Conservation (phyloP, 148 eudicot genomes). For the Diospyros lotus region DNA sequence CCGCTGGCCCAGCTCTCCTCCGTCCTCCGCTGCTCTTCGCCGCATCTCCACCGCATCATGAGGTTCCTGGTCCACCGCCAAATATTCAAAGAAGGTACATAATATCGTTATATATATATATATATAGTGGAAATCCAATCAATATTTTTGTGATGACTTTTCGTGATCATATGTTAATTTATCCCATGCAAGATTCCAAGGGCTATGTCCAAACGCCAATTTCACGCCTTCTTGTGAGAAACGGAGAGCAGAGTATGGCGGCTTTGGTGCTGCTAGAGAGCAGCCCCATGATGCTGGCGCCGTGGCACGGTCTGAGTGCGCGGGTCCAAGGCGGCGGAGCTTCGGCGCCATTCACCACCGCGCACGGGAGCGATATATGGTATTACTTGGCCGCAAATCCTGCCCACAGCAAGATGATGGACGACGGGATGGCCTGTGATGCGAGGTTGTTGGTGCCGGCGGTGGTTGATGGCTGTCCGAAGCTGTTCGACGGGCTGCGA, state of each 20-base stretch:
- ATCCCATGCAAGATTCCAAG: slow-evolving; percentile 5
- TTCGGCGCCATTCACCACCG: slow-evolving; percentile 32
- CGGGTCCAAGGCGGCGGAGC: slow-evolving; percentile 15
- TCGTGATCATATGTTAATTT: too few relatives aligned
- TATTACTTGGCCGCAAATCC: slow-evolving; percentile 29
- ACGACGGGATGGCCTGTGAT: slow-evolving; percentile 63
- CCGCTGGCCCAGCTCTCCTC: slow-evolving; percentile 43
- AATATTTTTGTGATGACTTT: too few relatives aligned
- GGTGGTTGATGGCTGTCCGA: slow-evolving; percentile 34
- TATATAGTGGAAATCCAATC: too few relatives aligned
- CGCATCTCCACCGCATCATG: slow-evolving; percentile 48
- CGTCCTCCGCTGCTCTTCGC: slow-evolving; percentile 33
- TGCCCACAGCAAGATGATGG: slow-evolving; percentile 40
- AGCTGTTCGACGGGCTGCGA: slow-evolving; percentile 36
- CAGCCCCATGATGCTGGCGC: slow-evolving; percentile 43
- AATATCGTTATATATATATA: too few relatives aligned
- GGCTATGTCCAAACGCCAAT: slow-evolving; percentile 46
- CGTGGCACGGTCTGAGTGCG: slow-evolving; percentile 48
- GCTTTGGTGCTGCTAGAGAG: slow-evolving; percentile 36
- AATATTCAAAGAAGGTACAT: slow-evolving; percentile 28
- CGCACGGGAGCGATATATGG: slow-evolving; percentile 57
- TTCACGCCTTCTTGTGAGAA: slow-evolving; percentile 36
- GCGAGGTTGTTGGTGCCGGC: slow-evolving; percentile 35
- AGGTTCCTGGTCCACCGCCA: slow-evolving; percentile 44
- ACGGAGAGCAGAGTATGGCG: slow-evolving; percentile 37